Percentiles rank a stretch among this genome's conserved stretches.
Conservation (phyloP, 768 basidiomycete genomes). For the Asterophora parasitica region DNA sequence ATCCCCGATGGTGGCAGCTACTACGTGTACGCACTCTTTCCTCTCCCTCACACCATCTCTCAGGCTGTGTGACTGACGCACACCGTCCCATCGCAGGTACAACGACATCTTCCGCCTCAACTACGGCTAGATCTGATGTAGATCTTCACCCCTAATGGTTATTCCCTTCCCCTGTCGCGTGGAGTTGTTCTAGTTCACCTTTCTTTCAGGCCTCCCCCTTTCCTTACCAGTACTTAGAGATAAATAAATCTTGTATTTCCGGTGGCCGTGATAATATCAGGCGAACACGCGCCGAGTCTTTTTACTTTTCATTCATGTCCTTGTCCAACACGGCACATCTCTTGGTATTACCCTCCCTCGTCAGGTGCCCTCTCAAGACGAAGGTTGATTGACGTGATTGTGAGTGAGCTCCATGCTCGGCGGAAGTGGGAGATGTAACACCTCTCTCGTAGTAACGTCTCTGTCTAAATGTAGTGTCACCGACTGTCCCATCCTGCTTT, state of each 20-base stretch:
- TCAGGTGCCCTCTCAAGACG: not conserved
- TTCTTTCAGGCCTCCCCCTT: too few relatives aligned
- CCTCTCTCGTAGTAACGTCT: too few relatives aligned
- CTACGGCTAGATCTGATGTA: constrained; percentile 39
- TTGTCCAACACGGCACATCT: not conserved
- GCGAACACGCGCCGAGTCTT: constrained; percentile 3
- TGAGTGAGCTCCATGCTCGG: not conserved
- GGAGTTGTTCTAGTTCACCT: too few relatives aligned
- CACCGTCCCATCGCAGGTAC: constrained; percentile 35
- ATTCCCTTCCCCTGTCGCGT: not conserved
- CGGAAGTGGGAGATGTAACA: too few relatives aligned
- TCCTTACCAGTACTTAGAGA: not conserved
- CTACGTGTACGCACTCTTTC: constrained; percentile 66
- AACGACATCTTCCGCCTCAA: constrained; percentile 95
- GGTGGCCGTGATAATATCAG: constrained; percentile 13
- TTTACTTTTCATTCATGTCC: not conserved
- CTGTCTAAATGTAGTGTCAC: too few relatives aligned
- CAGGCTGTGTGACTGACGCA: not conserved
- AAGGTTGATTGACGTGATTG: not conserved
- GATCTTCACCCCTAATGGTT: not conserved
- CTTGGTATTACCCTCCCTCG: not conserved
- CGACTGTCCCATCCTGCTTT: too few relatives aligned
- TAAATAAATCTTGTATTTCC: constrained; percentile 11
- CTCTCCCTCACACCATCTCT: not conserved
- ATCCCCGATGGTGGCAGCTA: constrained; percentile 68